Base-by-base conservation (phyloP, 192 early-diverging fungal genomes). In the Backusella luteola region DNA sequence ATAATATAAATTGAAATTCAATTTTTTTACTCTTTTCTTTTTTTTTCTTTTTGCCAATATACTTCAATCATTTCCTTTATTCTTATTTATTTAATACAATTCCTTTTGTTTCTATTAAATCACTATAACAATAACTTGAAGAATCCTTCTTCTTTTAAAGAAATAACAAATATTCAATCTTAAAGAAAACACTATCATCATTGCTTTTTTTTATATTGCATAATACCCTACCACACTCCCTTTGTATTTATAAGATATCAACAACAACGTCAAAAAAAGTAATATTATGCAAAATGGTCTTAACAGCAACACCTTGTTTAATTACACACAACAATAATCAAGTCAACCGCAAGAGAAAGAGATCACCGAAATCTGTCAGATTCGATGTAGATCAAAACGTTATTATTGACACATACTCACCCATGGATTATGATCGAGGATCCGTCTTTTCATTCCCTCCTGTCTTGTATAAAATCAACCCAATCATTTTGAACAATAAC, bases 391-490 rank as follows among this genome's bases (percentile, higher is more conserved):
- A 76, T 26, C 59, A 78, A 38, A 39, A 66, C 14, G 71, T 73
- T 35, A 66, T 78, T 21, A 73, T 78, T 4, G 63, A 73, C 34
- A 78, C 77, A 2, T 78, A 78, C 66, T 78, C 77, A 52, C 70
- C 77, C 21, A 53, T 53, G 19, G 77, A 78, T 44, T 78, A 78
- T 44, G 77, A 78, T 36, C 77, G 77, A 52, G 71, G 71, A 32
- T 71, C 70, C 26, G 66, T 78, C 41, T 66, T 73, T 32, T 67
- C 39, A 19, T 72, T 78, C 23, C 68, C 56, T 26, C 76, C 77
- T n/a, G 71, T 78, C 23, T 46, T 73, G 7, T 78, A 78, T 35
- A 78, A 72, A 67, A 26, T 78, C 34, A 78, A 78, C 19, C 77
- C 77, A 29, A 59, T 35, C 34, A 34, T 78, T 53, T 73, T 67